A percentile compares a stretch with the other conserved stretches of the same genome.
Conservation (phyloP, 2,329 filamentous ascomycete genomes). For the Knoxdaviesia capensis region DNA sequence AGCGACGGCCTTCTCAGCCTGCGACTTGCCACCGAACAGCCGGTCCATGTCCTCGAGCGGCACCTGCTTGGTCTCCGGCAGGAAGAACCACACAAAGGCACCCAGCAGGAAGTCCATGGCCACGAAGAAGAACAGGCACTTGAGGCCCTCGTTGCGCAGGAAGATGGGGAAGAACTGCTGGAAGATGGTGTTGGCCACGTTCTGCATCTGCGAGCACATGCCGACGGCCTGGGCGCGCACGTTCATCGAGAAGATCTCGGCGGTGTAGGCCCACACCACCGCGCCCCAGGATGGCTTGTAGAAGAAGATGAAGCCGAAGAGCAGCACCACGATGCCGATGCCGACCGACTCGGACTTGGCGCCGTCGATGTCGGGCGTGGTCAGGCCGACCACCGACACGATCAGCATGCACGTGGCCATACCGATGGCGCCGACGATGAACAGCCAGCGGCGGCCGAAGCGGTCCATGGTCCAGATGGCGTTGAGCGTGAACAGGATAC, state of each 20-base stretch:
- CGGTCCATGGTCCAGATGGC: conserved; percentile 55
- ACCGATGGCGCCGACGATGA: conserved; percentile 46
- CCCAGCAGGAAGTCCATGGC: conserved; percentile 36
- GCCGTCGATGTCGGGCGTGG: conserved; percentile 30
- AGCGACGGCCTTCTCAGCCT: conserved; percentile 8
- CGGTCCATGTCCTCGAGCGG: conserved; percentile 45
- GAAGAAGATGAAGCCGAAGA: conserved; percentile 46
- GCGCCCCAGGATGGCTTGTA: conserved; percentile 53
- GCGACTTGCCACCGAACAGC: conserved; percentile 29
- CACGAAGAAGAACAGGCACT: conserved; percentile 42
- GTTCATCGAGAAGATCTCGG: conserved; percentile 51
- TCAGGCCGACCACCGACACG: conserved; percentile 23
- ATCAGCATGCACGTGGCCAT: conserved; percentile 54
- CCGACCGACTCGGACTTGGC: conserved; percentile 36
- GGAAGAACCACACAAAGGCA: conserved; percentile 38
- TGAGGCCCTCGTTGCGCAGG: conserved; percentile 31
- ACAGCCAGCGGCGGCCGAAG: conserved; percentile 48
- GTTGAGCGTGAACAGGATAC: conserved; percentile 53
- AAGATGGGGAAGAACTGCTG: conserved; percentile 54
- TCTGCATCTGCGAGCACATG: conserved; percentile 40
- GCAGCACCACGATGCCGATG: conserved; percentile 46
- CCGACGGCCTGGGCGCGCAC: conserved; percentile 51
- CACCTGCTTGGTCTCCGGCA: conserved; percentile 47
- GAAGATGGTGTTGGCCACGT: conserved; percentile 46
- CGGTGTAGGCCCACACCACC: conserved; percentile 52